phyloP scores from a whole-genome alignment of 306 rosid genomes.

The Fragaria iinumae region DNA sequence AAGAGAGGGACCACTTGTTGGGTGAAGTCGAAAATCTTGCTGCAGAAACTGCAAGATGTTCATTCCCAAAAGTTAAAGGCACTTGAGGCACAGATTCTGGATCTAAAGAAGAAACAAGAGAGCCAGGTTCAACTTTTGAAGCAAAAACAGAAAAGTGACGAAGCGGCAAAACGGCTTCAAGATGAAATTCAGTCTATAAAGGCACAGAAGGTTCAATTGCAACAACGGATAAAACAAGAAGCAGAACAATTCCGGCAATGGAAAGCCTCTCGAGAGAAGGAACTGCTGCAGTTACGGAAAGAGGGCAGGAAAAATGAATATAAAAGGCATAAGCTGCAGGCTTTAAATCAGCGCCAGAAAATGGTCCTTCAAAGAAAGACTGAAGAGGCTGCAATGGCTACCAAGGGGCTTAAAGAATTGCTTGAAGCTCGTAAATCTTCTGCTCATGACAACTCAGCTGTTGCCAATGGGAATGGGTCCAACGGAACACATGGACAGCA shows the following conservation, averaged over 20 bases:
- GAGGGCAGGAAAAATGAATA: conserved; percentile 99
- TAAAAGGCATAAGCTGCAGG: conserved; percentile 98
- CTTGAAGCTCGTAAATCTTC: conserved; percentile 97
- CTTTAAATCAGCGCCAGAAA: conserved; percentile 98
- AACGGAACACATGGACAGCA: conserved; percentile 74
- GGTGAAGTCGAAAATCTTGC: conserved; percentile 98
- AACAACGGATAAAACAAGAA: conserved; percentile 96
- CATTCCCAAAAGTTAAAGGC: conserved; percentile 89
- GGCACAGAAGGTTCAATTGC: conserved; percentile 98
- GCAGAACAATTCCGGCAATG: conserved; percentile 99
- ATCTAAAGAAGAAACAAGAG: conserved; percentile 98
- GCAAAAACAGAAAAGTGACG: conserved; percentile 99
- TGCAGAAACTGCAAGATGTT: conserved; percentile 84
- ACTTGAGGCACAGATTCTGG: conserved; percentile 91
- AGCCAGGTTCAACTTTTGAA: conserved; percentile 93
- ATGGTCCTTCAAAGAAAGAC: conserved; percentile 99
- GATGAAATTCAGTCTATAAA: conserved; percentile 97
- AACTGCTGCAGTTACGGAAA: conserved; percentile 88
- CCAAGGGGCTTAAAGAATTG: conserved; percentile 96
- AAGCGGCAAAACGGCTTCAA: conserved; percentile 91
- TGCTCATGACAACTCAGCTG: conserved; percentile 77
- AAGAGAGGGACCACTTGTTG: conserved; percentile 88
- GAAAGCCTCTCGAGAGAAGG: conserved; percentile 99
- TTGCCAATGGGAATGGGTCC: conserved; percentile 69
- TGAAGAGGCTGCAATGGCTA: conserved; percentile 99